Evolutionary conservation across 2,329 filamentous ascomycete genomes (phyloP), one percentile per base, ranked within the genome.

Genomic region (Dendryphion nanum): DNA sequence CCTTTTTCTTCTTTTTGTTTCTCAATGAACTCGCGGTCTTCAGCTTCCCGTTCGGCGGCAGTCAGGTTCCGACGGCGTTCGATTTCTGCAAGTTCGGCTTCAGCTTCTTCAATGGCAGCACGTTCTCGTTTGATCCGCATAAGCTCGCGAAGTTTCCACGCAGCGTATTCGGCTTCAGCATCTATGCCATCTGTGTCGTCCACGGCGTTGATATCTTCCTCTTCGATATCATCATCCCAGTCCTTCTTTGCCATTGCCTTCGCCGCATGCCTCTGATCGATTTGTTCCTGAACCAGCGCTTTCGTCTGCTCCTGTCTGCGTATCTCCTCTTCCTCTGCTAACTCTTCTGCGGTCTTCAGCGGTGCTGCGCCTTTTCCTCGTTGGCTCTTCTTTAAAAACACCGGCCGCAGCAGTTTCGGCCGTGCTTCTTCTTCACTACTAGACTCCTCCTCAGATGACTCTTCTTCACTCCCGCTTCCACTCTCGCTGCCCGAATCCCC

Each of bases 81-180:
- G 23, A 95, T 77, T 68, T 97, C 91, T 36, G 89, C 93, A 30
- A 85, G 78, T 68, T 96, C 90, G 47, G 79, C 81, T 71, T 98
- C 93, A 21, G 82, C 81, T 48, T 78, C 79, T 62, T 95, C 89
- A 53, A 98, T 90, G 2, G 82, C 82, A 53, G 89, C 83, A 18
- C 93, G 82, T 53, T 93, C 86, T 35, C 93, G 82, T 69, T 91
- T 90, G 50, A 97, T 81, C 6, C 93, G 85, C 65, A 84, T 85
- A 29, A 98, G 76, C 69, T 98, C 93, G 33, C 93, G 83, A 34
- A 98, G 76, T 61, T 91, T 93, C 91, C 93, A 98, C 0, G 90
- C 89, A 5, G 89, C 89, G 46, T 85, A 80, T 66, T 98, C 93
- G 6, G 88, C 89, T 46, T 86, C 89, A 0, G 88, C 86, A 63